Conservation (phyloP, 129 eudicot species). For the Chrysanthemum makinoi region DNA sequence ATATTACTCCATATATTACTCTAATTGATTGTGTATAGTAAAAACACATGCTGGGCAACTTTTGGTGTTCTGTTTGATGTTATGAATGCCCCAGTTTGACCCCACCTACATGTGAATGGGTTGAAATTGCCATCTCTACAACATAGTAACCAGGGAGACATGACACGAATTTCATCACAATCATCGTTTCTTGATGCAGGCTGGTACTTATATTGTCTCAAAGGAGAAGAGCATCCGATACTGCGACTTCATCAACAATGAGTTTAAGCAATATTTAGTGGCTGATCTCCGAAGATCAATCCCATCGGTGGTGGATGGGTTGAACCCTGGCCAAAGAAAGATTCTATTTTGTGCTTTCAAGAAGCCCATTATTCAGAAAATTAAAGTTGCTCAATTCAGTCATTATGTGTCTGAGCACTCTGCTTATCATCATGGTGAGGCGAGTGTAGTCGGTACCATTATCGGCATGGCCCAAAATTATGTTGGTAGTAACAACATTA, state of each 20-base stretch:
- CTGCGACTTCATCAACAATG: slow-evolving; percentile 89
- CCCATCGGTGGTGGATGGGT: slow-evolving; percentile 88
- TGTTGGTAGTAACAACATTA: slow-evolving; percentile 81
- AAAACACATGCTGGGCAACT: neutral
- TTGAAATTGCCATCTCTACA: neutral
- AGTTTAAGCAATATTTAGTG: slow-evolving; percentile 69
- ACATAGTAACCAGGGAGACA: neutral
- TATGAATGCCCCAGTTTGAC: neutral
- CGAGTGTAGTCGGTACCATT: slow-evolving; percentile 72
- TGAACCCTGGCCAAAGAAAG: slow-evolving; percentile 92
- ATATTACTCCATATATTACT: too few species aligned
- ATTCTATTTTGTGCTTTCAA: slow-evolving; percentile 85
- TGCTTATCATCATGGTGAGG: slow-evolving; percentile 94
- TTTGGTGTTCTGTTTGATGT: neutral
- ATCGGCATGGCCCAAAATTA: slow-evolving; percentile 94
- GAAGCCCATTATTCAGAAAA: slow-evolving; percentile 61
- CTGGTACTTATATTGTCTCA: slow-evolving; percentile 74
- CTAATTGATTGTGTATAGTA: too few species aligned
- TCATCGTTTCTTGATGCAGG: slow-evolving; percentile 40
- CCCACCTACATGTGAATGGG: neutral
- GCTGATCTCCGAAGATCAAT: slow-evolving; percentile 93
- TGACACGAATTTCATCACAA: neutral
- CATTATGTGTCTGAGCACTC: slow-evolving; percentile 87
- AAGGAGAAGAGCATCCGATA: slow-evolving; percentile 62
- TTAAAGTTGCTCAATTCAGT: slow-evolving; percentile 80